A percentile compares a stretch with the other conserved stretches of the same genome.
Conservation (phyloP, 1,284 basidiomycete genomes). For the Tremellales sp. region DNA sequence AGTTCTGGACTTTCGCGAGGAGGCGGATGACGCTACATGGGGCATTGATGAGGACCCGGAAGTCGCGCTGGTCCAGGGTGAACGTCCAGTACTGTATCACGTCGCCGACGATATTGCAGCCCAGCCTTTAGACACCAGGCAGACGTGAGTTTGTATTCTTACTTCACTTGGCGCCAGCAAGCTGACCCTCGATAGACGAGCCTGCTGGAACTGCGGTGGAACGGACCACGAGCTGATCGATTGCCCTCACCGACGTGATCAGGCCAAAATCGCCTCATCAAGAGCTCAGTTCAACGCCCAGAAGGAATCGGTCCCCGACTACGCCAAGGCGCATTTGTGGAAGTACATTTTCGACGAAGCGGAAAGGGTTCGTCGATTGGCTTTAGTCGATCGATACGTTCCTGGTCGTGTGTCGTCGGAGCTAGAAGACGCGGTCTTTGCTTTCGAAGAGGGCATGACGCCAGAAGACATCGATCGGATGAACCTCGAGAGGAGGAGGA, state of each 20-base stretch:
- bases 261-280: conserved; percentile 9
- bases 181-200: conserved; percentile 4
- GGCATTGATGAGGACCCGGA: neutral
- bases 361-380: conserved; percentile 13
- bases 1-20: conserved; percentile 2
- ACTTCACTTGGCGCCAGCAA: neutral
- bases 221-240: conserved; percentile 10
- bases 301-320: conserved; percentile 12
- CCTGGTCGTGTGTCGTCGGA: conserved; percentile 9
- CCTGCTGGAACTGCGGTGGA: conserved; percentile 24
- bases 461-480: neutral
- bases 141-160: neutral
- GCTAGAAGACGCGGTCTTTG: conserved; percentile 17
- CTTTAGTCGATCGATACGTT: conserved; percentile 7
- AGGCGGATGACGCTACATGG: neutral
- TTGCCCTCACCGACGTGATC: conserved; percentile 20
- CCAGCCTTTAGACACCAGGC: neutral
- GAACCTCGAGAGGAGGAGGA: conserved; percentile 6
- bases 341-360: conserved; percentile 12
- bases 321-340: neutral
- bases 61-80: neutral
- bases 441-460: conserved; percentile 3
- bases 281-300: conserved; percentile 7
- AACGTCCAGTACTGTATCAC: neutral
- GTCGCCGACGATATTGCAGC: neutral